Base-by-base conservation (phyloP, 805 yeast genomes). In the Wickerhamomyces rabaulensis region DNA sequence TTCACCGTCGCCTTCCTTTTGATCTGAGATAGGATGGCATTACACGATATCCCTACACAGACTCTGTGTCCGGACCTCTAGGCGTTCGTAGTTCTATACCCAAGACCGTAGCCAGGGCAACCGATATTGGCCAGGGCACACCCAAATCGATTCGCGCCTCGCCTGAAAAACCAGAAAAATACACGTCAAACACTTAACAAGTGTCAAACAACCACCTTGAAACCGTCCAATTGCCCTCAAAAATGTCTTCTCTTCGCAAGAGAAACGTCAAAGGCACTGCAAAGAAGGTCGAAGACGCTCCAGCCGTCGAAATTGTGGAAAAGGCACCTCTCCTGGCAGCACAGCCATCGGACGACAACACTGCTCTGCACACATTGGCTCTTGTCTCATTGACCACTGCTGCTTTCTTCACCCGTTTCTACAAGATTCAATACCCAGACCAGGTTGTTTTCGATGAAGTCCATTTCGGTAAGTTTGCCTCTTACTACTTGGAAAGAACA, bases 371-470 rank as follows among this genome's bases (percentile, higher is more conserved):
- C 47, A 67, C 70, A 48, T 51, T 74, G 42, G 82, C 81, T 40
- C 77, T 85, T 16, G 56, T 79, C 16, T 13, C 23, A 10, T 75
- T 90, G 55, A 88, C 97, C 0, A 55, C 73, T 0, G 55, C 83
- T 33, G 86, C 95, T 10, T 82, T 89, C 54, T 73, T 72, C 3
- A 74, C 82, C 5, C 71, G 95, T 60, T 84, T 85, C 64, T 75
- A 75, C 53, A 72, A 70, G 48, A 74, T 87, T 46, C 73, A 81
- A 63, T 71, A 68, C 42, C 95, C 95, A 3, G 72, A 74, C 50
- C 84, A 83, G 62, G 95, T 87, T 48, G 94, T 87, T 3, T 87
- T 87, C 56, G 95, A 87, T 67, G 95, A 87, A 62, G 94, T 85
- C 19, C 95, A 87, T 64, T 87, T 87, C 58, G 95, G 95, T 33